These are phyloP conservation scores for Phlyctochytrium planicorne DNA, from an alignment of 192 early-diverging fungal species.

Conservation along the genomic window DNA sequence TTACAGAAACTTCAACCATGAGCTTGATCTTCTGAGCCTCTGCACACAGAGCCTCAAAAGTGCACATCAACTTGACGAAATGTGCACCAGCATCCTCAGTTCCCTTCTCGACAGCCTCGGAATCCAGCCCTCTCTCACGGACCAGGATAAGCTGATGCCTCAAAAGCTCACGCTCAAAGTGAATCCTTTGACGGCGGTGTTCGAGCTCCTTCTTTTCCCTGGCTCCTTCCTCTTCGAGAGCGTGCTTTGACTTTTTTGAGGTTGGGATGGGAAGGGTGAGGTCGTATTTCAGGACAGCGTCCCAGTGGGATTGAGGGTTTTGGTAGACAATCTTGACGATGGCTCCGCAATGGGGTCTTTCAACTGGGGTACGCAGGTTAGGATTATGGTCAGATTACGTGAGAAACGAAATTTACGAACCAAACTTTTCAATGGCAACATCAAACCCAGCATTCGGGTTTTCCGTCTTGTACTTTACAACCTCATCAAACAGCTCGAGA, in stretches of 20 bases:
- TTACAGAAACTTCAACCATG: constrained; percentile 18
- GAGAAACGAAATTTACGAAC: background rate
- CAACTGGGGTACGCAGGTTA: background rate
- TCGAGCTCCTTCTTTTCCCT: background rate
- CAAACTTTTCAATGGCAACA: constrained; percentile 9
- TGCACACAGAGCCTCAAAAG: constrained; percentile 24
- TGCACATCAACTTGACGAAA: constrained; percentile 27
- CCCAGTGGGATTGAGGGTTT: constrained; percentile 27
- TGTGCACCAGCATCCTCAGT: constrained; percentile 1
- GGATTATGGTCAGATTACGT: background rate
- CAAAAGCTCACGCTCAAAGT: constrained; percentile 35
- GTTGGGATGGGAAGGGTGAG: background rate
- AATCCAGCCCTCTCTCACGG: constrained; percentile 19
- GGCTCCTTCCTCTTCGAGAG: background rate
- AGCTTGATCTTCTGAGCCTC: constrained; percentile 35
- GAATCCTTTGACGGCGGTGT: background rate
- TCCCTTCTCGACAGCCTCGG: background rate
- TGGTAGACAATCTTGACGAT: constrained; percentile 35
- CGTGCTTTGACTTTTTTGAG: too few species aligned
- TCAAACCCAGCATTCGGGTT: constrained; percentile 2
- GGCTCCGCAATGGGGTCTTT: constrained; percentile 22
- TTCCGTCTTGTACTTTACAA: constrained; percentile 3
- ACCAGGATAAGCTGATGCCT: constrained; percentile 29
- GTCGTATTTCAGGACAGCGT: constrained; percentile 35
- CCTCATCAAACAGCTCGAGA: constrained; percentile 19